phyloP scores from a whole-genome alignment of 768 basidiomycete species.

The Pisolithus albus region DNA sequence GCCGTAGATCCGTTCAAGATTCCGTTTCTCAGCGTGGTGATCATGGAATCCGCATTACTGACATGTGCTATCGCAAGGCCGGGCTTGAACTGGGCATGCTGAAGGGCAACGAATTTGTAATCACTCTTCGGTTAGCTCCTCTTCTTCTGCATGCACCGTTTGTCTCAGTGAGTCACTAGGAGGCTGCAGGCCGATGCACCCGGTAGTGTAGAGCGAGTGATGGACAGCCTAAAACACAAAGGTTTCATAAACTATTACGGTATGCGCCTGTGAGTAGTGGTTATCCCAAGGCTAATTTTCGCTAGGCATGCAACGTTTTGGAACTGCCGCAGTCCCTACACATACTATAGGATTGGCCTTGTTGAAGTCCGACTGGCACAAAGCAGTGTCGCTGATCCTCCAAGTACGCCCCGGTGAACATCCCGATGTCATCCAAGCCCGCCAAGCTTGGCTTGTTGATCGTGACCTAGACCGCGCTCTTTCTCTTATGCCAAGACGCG shows the following conservation, averaged over 20 bases:
- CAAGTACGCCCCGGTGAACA: constrained; percentile 84
- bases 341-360: constrained; percentile 91
- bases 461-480: constrained; percentile 76
- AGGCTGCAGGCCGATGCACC: constrained; percentile 76
- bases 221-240: constrained; percentile 69
- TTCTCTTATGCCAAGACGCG: constrained; percentile 79
- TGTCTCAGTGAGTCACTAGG: constrained; percentile 34
- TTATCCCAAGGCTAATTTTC: constrained; percentile 4
- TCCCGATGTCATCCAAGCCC: constrained; percentile 78
- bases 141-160: constrained; percentile 11
- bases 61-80: constrained; percentile 78
- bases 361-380: constrained; percentile 84
- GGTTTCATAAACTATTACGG: constrained; percentile 99
- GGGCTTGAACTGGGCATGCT: constrained; percentile 90
- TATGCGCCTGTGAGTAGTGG: constrained; percentile 23
- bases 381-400: constrained; percentile 77
- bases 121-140: constrained; percentile 71
- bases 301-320: constrained; percentile 96
- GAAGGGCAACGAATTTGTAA: constrained; percentile 92
- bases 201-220: constrained; percentile 64
- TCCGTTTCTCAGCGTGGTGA: constrained; percentile 73
- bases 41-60: constrained; percentile 80
- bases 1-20: constrained; percentile 49
- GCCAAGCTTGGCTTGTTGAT: constrained; percentile 86
- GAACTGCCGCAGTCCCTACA: constrained; percentile 92